These are phyloP conservation scores for Aeschynomene evenia DNA, from an alignment of 306 rosid genomes.

Conservation along the genomic window DNA sequence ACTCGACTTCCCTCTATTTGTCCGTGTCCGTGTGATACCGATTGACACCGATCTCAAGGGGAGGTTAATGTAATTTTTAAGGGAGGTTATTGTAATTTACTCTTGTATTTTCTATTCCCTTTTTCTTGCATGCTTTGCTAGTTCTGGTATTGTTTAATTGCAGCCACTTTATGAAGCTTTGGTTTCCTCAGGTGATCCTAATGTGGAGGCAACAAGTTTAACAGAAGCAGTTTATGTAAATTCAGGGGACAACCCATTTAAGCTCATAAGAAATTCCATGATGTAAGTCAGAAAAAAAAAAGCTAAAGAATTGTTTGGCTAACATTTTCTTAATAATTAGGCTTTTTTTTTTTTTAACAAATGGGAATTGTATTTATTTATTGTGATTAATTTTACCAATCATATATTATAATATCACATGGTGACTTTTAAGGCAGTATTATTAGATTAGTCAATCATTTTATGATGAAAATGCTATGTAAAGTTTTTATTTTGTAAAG, in stretches of 20 bases:
- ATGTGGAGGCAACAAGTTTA: constrained; percentile 39
- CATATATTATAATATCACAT: too few species aligned
- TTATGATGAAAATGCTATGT: too few species aligned
- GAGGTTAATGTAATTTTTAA: too few species aligned
- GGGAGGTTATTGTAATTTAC: not conserved
- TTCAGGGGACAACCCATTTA: constrained; percentile 58
- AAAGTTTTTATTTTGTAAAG: too few species aligned
- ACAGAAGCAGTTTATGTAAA: constrained; percentile 50
- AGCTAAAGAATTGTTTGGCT: not conserved
- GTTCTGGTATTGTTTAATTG: not conserved
- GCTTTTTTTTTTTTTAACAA: not conserved
- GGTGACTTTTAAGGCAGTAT: too few species aligned
- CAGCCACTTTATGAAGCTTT: not conserved
- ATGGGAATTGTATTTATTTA: not conserved
- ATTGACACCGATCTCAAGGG: too few species aligned
- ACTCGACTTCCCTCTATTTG: too few species aligned
- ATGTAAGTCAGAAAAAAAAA: constrained; percentile 35
- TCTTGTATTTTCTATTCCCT: not conserved
- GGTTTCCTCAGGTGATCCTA: constrained; percentile 44
- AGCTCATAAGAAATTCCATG: constrained; percentile 48
- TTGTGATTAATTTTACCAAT: too few species aligned
- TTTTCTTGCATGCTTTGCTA: not conserved
- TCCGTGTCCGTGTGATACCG: too few species aligned
- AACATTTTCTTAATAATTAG: not conserved
- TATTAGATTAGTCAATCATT: too few species aligned